Conservation (phyloP, 1,284 basidiomycete genomes). For the Agaricales sp. region DNA sequence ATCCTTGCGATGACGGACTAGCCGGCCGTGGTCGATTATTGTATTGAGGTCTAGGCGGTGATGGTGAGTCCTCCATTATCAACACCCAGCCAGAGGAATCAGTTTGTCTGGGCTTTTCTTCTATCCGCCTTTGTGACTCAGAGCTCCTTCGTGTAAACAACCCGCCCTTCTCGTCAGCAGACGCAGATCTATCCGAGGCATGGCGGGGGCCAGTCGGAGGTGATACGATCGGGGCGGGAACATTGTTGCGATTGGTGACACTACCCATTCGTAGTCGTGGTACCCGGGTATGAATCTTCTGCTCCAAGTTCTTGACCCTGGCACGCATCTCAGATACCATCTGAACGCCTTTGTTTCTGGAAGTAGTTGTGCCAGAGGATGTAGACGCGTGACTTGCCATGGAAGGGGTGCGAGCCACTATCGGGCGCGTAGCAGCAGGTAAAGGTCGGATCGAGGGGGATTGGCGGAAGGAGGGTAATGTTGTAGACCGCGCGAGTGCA, state of each 20-base stretch:
- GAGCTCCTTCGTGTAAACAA: constrained; percentile 22
- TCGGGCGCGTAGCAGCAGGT: constrained; percentile 19
- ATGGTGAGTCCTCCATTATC: constrained; percentile 73
- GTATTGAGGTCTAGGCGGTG: constrained; percentile 31
- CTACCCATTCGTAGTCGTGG: constrained; percentile 72
- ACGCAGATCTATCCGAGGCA: background rate
- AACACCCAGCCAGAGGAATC: constrained; percentile 73
- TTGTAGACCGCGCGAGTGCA: background rate
- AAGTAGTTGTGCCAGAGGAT: constrained; percentile 31
- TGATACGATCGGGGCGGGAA: constrained; percentile 25
- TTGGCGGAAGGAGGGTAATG: constrained; percentile 20
- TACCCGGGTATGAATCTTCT: constrained; percentile 76
- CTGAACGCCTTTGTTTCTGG: constrained; percentile 71
- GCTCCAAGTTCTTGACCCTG: constrained; percentile 67
- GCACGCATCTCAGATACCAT: constrained; percentile 86
- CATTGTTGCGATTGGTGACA: constrained; percentile 39
- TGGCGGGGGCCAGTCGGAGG: constrained; percentile 16
- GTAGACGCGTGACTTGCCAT: constrained; percentile 33
- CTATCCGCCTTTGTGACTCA: constrained; percentile 34
- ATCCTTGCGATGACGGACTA: constrained; percentile 18
- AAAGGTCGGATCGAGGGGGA: constrained; percentile 47
- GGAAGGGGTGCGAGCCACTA: constrained; percentile 27
- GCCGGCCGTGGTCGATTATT: constrained; percentile 18
- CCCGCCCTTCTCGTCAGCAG: background rate
- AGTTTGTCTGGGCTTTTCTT: constrained; percentile 28